Evolutionary conservation across 805 yeast species (phyloP).

Genomic region (Candida michaelii): DNA sequence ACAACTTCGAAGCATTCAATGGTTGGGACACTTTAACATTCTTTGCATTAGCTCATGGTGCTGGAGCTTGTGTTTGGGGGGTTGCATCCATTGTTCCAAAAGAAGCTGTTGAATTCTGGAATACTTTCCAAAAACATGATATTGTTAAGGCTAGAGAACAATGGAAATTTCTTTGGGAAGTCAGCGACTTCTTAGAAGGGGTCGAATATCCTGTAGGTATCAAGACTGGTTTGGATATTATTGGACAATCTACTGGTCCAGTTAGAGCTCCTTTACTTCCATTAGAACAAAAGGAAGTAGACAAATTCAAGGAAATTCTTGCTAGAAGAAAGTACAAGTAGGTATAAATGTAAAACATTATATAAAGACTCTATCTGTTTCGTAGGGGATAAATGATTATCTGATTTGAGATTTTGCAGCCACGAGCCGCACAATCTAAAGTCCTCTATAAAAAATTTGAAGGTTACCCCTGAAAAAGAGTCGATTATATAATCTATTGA

Average conservation of each 20-base stretch:
- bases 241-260: conserved; percentile 16
- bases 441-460: too few species aligned
- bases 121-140: conserved; percentile 10
- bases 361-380: too few species aligned
- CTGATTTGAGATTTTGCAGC: too few species aligned
- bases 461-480: too few species aligned
- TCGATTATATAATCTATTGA: too few species aligned
- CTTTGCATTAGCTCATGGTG: conserved; percentile 16
- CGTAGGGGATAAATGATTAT: too few species aligned
- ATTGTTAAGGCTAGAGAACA: conserved; percentile 15
- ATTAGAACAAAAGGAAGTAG: conserved; percentile 12
- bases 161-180: conserved; percentile 17
- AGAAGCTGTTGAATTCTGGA: conserved; percentile 16
- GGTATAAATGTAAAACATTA: not conserved
- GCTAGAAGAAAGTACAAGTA: conserved; percentile 14
- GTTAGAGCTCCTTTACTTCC: conserved; percentile 17
- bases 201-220: conserved; percentile 17
- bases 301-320: conserved; percentile 11
- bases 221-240: conserved; percentile 16
- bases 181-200: conserved; percentile 15
- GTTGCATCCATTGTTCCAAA: conserved; percentile 17
- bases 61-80: conserved; percentile 16
- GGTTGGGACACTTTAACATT: conserved; percentile 17
- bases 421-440: too few species aligned
- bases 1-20: conserved; percentile 11